A percentile compares a stretch with the other conserved stretches of the same genome.
Evolutionary conservation across 805 yeast species (phyloP).

Genomic region (Metschnikowia amazonensis): DNA sequence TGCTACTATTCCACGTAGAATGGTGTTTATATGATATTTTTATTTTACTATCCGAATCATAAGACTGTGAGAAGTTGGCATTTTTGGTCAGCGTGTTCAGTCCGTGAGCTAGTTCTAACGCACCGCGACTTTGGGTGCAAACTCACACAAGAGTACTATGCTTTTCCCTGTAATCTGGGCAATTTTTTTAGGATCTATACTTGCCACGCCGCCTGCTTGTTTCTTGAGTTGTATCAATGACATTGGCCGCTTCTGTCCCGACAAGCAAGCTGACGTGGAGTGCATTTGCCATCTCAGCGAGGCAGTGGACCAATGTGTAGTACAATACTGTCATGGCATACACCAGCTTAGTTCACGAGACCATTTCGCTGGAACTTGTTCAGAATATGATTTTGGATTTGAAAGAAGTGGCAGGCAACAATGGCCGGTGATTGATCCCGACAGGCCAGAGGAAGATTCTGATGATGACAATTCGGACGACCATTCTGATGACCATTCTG

Average conservation of each 20-base stretch:
- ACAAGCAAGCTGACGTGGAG: conserved; percentile 31
- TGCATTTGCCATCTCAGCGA: conserved; percentile 40
- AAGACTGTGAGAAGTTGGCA: neutral
- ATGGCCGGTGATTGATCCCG: conserved; percentile 4
- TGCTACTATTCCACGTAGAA: too few relatives aligned
- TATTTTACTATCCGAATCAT: too few relatives aligned
- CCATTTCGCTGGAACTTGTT: conserved; percentile 47
- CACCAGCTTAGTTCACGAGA: conserved; percentile 43
- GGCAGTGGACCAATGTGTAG: conserved; percentile 41
- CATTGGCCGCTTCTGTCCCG: conserved; percentile 33
- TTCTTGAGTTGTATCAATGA: conserved; percentile 41
- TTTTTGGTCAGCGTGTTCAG: neutral
- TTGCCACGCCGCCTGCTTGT: conserved; percentile 51
- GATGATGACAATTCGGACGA: conserved; percentile 3
- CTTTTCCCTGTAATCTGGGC: conserved; percentile 7
- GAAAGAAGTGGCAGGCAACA: neutral
- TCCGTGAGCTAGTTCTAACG: neutral
- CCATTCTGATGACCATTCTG: neutral
- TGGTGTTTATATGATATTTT: too few relatives aligned
- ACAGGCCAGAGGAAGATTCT: neutral
- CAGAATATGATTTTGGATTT: conserved; percentile 27
- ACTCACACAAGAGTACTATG: conserved; percentile 7
- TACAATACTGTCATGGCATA: conserved; percentile 44
- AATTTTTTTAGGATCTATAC: conserved; percentile 4
- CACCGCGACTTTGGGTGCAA: conserved; percentile 14